These are phyloP conservation scores for Torulaspora delbrueckii DNA, from an alignment of 805 yeast genomes.

Conservation along the genomic window DNA sequence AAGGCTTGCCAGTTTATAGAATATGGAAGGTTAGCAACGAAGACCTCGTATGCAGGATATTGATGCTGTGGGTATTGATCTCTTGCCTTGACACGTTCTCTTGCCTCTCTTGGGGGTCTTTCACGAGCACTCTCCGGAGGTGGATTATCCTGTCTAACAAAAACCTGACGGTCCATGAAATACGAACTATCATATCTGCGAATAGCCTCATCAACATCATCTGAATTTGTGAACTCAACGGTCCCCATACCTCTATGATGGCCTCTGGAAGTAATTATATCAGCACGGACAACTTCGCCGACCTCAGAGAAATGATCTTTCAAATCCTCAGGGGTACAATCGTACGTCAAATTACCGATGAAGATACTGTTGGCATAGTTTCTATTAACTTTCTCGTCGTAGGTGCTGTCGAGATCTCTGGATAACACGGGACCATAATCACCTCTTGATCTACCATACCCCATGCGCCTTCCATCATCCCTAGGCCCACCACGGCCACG, in stretches of 20 bases:
- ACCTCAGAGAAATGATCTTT: slow-evolving; percentile 52
- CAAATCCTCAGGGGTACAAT: slow-evolving; percentile 52
- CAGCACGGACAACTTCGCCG: slow-evolving; percentile 71
- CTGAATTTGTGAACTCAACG: slow-evolving; percentile 68
- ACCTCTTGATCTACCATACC: slow-evolving; percentile 23
- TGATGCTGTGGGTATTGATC: slow-evolving; percentile 36
- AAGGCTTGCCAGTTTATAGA: slow-evolving; percentile 74
- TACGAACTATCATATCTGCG: slow-evolving; percentile 57
- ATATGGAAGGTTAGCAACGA: slow-evolving; percentile 79
- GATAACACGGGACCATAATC: slow-evolving; percentile 18
- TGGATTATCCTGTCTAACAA: slow-evolving; percentile 84
- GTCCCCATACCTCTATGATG: slow-evolving; percentile 86
- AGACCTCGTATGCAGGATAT: slow-evolving; percentile 46
- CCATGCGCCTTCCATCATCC: slow-evolving; percentile 23
- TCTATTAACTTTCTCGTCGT: slow-evolving; percentile 43
- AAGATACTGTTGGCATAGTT: slow-evolving; percentile 64
- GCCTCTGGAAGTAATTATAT: slow-evolving; percentile 69
- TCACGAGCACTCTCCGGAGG: slow-evolving; percentile 49
- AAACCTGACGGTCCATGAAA: slow-evolving; percentile 69
- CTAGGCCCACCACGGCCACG: slow-evolving; percentile 18
- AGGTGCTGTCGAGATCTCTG: slow-evolving; percentile 22
- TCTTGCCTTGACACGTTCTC: slow-evolving; percentile 16
- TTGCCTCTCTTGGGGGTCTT: slow-evolving; percentile 16
- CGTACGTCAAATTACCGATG: slow-evolving; percentile 67
- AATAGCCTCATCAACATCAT: slow-evolving; percentile 68